phyloP scores from a whole-genome alignment of 2,329 filamentous ascomycete genomes.

The Ilyonectria sp. region DNA sequence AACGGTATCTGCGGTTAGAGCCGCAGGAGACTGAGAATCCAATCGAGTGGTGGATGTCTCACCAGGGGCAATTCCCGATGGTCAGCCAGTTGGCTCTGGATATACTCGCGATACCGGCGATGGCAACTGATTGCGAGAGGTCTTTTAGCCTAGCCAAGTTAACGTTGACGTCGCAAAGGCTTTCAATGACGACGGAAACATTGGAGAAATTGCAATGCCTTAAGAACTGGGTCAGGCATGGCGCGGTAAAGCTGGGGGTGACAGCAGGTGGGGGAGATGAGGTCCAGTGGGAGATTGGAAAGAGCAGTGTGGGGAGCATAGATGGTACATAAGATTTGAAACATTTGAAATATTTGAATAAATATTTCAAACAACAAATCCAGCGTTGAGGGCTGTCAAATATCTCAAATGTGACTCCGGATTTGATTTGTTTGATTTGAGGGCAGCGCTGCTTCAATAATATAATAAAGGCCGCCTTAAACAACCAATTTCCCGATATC shows the following conservation, averaged over 20 bases:
- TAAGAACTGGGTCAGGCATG: too few relatives aligned
- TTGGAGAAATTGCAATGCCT: too few relatives aligned
- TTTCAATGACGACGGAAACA: constrained; percentile 8
- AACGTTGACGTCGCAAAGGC: not conserved
- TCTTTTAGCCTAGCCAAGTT: not conserved
- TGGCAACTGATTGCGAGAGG: not conserved
- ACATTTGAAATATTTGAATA: too few relatives aligned
- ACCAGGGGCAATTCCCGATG: constrained; percentile 2
- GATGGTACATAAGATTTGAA: too few relatives aligned
- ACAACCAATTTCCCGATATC: constrained; percentile 9
- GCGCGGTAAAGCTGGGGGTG: too few relatives aligned
- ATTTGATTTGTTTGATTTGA: too few relatives aligned
- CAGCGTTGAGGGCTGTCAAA: too few relatives aligned
- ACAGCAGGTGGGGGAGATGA: too few relatives aligned
- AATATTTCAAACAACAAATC: too few relatives aligned
- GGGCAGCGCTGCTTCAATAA: not conserved
- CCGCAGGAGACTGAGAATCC: constrained; percentile 20
- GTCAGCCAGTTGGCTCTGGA: not conserved
- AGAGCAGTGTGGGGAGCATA: too few relatives aligned
- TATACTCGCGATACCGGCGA: constrained; percentile 11
- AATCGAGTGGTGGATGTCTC: constrained; percentile 25
- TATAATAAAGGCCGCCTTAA: constrained; percentile 10
- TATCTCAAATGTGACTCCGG: too few relatives aligned
- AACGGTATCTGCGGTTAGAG: constrained; percentile 18
- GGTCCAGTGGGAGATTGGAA: too few relatives aligned